Evolutionary conservation across 2,329 filamentous ascomycete species (phyloP).

Genomic region (Neoascochyta sp.): DNA sequence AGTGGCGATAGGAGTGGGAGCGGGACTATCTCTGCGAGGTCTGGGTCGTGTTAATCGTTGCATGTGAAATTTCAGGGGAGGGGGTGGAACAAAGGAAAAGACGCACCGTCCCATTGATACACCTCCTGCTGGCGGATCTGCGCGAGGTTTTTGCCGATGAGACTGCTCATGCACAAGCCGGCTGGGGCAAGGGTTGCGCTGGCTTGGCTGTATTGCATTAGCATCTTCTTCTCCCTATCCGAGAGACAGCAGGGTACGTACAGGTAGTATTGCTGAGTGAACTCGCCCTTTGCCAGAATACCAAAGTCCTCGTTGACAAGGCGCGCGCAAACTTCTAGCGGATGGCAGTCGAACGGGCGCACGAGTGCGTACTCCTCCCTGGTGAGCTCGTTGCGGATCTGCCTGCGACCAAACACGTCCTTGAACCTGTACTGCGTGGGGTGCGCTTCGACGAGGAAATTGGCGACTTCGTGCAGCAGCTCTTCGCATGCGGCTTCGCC

Average conservation of each 20-base stretch:
- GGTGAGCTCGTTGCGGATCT: slow-evolving; percentile 44
- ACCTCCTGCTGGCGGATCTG: slow-evolving; percentile 46
- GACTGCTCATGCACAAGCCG: slow-evolving; percentile 49
- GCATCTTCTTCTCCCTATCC: background rate
- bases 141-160: slow-evolving; percentile 50
- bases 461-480: slow-evolving; percentile 44
- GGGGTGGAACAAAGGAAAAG: slow-evolving; percentile 43
- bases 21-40: slow-evolving; percentile 15
- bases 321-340: slow-evolving; percentile 50
- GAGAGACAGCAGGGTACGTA: slow-evolving; percentile 16
- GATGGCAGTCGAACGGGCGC: slow-evolving; percentile 36
- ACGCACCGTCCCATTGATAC: slow-evolving; percentile 49
- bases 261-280: slow-evolving; percentile 49
- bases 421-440: slow-evolving; percentile 41
- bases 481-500: slow-evolving; percentile 48
- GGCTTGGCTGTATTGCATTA: slow-evolving; percentile 38
- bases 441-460: slow-evolving; percentile 45
- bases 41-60: slow-evolving; percentile 3
- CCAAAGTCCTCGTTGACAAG: slow-evolving; percentile 53
- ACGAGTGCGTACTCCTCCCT: slow-evolving; percentile 44
- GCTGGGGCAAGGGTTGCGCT: slow-evolving; percentile 53
- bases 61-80: fast-evolving
- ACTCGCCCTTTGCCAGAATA: slow-evolving; percentile 45
- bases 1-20: slow-evolving; percentile 41
- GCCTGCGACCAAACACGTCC: slow-evolving; percentile 6